Conservation (phyloP, 352 stramenopile genomes). For the Phytophthora capsici region DNA sequence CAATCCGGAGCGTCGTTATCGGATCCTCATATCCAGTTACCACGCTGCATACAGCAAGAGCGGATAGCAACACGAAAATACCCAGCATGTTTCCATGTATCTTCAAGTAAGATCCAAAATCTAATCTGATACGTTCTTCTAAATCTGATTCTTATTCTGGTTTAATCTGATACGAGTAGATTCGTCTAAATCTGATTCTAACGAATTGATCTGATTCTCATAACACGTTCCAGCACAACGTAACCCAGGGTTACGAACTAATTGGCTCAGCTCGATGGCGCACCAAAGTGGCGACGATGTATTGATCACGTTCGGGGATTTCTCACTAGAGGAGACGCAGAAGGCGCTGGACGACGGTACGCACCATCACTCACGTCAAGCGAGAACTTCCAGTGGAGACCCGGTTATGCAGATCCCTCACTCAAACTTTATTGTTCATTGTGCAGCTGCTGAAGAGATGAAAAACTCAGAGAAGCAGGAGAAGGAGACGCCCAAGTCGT, state of each 20-base stretch:
- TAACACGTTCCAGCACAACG: neutral
- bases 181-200: neutral
- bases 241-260: slow-evolving; percentile 16
- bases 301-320: slow-evolving; percentile 82
- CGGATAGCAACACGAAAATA: too few relatives aligned
- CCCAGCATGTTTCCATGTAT: too few relatives aligned
- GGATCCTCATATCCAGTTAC: neutral
- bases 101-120: too few relatives aligned
- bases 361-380: slow-evolving; percentile 6
- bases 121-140: too few relatives aligned
- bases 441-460: slow-evolving; percentile 26
- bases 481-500: slow-evolving; percentile 52
- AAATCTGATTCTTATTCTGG: neutral
- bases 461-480: slow-evolving; percentile 10
- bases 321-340: slow-evolving; percentile 73
- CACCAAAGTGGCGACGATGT: slow-evolving; percentile 16
- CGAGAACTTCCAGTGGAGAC: neutral
- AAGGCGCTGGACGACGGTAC: slow-evolving; percentile 53
- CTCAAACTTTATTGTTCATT: neutral
- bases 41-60: too few relatives aligned
- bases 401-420: slow-evolving; percentile 3
- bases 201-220: neutral
- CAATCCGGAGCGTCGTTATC: neutral
- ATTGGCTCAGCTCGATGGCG: slow-evolving; percentile 15
- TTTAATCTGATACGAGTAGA: too few relatives aligned